Evolutionary conservation across 805 yeast species (phyloP).

Genomic region (Myxozyma lipomycoides): DNA sequence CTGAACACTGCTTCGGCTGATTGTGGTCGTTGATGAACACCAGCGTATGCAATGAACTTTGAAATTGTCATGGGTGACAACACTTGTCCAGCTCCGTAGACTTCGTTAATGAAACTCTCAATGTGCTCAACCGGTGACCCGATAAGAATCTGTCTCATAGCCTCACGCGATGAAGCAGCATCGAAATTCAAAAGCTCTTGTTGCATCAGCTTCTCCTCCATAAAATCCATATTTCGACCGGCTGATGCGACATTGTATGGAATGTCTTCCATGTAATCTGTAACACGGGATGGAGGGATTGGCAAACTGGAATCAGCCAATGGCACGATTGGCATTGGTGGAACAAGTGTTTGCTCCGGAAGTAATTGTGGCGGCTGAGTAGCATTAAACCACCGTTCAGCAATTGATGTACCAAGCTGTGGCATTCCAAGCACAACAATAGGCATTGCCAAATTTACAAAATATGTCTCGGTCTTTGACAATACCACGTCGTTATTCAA

Average conservation of each 20-base stretch:
- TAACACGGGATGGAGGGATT: constrained; percentile 1
- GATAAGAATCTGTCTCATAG: constrained; percentile 4
- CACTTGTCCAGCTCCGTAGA: constrained; percentile 3
- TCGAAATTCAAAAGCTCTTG: constrained; percentile 9
- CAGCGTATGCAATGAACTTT: constrained; percentile 17
- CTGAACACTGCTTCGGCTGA: constrained; percentile 17
- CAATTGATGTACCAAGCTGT: neutral
- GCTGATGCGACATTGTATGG: neutral
- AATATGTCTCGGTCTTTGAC: constrained; percentile 3
- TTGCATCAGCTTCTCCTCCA: constrained; percentile 4
- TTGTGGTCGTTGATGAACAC: constrained; percentile 4
- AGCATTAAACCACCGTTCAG: neutral
- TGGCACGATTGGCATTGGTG: neutral
- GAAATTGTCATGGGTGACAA: constrained; percentile 13
- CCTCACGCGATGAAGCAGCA: constrained; percentile 1
- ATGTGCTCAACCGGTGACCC: constrained; percentile 2
- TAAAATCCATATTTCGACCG: neutral
- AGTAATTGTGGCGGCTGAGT: neutral
- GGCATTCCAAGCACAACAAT: neutral
- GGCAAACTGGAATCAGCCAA: neutral
- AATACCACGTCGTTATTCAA: constrained; percentile 1
- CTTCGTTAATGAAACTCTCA: neutral
- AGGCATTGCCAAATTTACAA: constrained; percentile 13
- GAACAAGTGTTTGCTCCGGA: constrained; percentile 1
- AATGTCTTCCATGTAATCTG: neutral